Base-by-base conservation (phyloP, 164 flowering plant species). In the Piper betle region DNA sequence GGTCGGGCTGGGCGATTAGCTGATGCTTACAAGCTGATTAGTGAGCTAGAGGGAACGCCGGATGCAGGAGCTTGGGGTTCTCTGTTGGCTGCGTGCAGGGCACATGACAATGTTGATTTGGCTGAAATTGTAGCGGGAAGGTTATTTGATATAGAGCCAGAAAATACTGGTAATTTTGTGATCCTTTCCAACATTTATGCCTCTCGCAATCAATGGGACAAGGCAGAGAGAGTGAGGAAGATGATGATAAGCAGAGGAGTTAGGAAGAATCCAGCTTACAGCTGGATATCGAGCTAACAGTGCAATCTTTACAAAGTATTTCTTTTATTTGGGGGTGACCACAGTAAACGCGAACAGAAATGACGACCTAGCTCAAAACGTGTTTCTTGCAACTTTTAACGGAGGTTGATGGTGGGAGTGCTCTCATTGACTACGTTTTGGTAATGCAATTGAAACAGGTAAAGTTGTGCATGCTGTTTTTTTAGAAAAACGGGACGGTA, bases 31-130 rank as follows among this genome's bases (percentile, higher is more conserved):
- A 52, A 52, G 58, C 59, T 81, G 9, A 70, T 79, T 4, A 48
- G 46, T 41, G 64, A 67, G 12, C 64, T 63, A 57, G 41, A 1
- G 20, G 57, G 43, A 33, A 18, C 50, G 16, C 33, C 64, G 10
- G 78, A 81, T 68, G 79, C 78, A 40, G 74, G 77, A 37, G 63
- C 40, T 11, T 75, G 81, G 81, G 79, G 82, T 60, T 72, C 79
- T 59, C 42, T 81, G 58, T 64, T 81, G 19, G 78, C 68, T 42
- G 77, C 79, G 61, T 76, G 80, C 52, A 62, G 63, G 59, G 68
- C 73, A 17, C 76, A 77, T 61, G 73, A 72, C 18, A 71, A 80
- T 71, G 71, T 67, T 37, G 68, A 74, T 20, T 56, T 80, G 61
- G 81, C 74, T 53, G 77, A 78, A 72, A 71, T 73, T 37, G 80